These are phyloP conservation scores for Aphanomyces astaci DNA, from an alignment of 352 stramenopile genomes.

Conservation along the genomic window DNA sequence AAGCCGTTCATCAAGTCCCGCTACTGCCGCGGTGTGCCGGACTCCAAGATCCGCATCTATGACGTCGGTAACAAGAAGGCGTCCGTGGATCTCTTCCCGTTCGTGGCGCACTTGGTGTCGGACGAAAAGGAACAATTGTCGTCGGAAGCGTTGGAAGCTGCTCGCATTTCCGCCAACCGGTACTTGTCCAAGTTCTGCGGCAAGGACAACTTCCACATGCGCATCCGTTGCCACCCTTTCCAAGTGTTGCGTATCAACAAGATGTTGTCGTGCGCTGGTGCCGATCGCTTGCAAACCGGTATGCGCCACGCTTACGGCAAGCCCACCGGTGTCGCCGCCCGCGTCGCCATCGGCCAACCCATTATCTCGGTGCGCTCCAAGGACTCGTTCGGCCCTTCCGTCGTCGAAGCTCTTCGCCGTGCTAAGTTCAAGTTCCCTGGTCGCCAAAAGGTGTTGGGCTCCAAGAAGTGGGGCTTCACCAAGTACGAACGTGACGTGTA, in stretches of 20 bases:
- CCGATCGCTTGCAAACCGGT: conserved; percentile 96
- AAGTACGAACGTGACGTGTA: conserved; percentile 98
- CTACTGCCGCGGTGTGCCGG: conserved; percentile 98
- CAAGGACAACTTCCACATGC: conserved; percentile 99
- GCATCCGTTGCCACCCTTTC: conserved; percentile 98
- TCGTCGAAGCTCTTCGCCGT: conserved; percentile 97
- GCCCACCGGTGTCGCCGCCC: conserved; percentile 94
- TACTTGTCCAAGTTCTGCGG: conserved; percentile 96
- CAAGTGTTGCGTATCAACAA: conserved; percentile 99
- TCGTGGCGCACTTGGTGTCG: conserved; percentile 95
- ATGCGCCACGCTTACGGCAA: conserved; percentile 99
- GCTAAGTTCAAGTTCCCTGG: conserved; percentile 99
- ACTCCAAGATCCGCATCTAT: conserved; percentile 98
- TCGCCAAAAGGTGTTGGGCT: conserved; percentile 99
- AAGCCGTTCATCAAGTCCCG: conserved; percentile 99
- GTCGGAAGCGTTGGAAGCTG: conserved; percentile 96
- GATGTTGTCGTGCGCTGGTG: conserved; percentile 99
- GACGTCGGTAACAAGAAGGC: conserved; percentile 99
- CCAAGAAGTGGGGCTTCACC: conserved; percentile 99
- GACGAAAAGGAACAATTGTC: conserved; percentile 94
- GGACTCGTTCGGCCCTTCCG: conserved; percentile 89
- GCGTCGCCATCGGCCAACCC: conserved; percentile 98
- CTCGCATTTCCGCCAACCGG: conserved; percentile 98
- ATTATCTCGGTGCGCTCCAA: conserved; percentile 97
- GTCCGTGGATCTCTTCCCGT: conserved; percentile 97